phyloP scores from a whole-genome alignment of 306 rosid genomes.

The Rosa rugosa region DNA sequence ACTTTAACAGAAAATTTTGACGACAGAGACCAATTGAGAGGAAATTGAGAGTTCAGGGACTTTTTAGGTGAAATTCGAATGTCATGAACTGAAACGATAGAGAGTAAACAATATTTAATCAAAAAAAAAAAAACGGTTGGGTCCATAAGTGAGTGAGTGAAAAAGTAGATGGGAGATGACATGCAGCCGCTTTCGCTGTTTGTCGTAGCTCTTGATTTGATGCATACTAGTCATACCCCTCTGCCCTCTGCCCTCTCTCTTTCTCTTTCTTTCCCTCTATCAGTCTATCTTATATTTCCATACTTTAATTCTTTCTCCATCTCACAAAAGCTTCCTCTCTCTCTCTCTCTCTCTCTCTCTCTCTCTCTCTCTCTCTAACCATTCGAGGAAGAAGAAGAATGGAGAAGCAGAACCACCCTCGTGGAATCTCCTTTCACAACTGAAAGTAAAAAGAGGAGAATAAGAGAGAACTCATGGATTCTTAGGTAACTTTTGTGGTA shows the following conservation, averaged over 20 bases:
- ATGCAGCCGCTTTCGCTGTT: conserved; percentile 43
- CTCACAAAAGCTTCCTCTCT: neutral
- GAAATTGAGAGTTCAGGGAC: too few relatives aligned
- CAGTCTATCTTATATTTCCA: neutral
- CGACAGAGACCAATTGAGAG: too few relatives aligned
- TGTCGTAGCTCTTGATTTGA: conserved; percentile 5
- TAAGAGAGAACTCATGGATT: neutral
- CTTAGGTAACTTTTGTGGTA: too few relatives aligned
- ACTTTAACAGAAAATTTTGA: too few relatives aligned
- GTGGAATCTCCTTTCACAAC: conserved; percentile 41
- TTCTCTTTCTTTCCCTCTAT: neutral
- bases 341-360: too few relatives aligned
- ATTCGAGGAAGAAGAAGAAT: conserved; percentile 2
- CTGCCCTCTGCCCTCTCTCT: too few relatives aligned
- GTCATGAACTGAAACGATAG: too few relatives aligned
- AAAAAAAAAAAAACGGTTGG: conserved; percentile 5
- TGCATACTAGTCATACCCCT: neutral
- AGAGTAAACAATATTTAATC: too few relatives aligned
- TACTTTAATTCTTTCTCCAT: conserved; percentile 1
- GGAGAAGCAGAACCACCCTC: conserved; percentile 19
- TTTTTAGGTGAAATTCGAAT: too few relatives aligned
- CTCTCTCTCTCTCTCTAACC: conserved; percentile 16
- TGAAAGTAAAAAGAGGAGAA: conserved; percentile 22
- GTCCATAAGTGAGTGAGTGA: neutral
- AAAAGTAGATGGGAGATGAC: conserved; percentile 22